These are phyloP conservation scores for Eucalyptus regnans DNA, from an alignment of 345 rosid genomes.

Conservation along the genomic window DNA sequence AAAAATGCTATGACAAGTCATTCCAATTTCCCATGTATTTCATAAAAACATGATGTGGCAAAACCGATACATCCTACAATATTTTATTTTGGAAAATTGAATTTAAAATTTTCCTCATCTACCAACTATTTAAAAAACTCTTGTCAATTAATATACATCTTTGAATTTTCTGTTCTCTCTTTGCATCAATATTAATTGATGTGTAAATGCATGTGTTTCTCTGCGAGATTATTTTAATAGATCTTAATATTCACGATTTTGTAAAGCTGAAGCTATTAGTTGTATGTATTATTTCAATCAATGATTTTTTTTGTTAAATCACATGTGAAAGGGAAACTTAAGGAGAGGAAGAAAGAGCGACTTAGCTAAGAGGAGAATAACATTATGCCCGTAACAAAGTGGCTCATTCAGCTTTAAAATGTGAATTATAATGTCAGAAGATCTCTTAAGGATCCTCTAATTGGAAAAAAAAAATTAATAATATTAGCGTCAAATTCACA, in stretches of 20 bases:
- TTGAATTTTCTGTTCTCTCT: neutral
- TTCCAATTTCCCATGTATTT: neutral
- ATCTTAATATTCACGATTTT: neutral
- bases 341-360: neutral
- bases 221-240: neutral
- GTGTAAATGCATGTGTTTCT: neutral
- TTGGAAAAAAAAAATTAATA: neutral
- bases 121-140: neutral
- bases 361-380: neutral
- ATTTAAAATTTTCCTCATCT: neutral
- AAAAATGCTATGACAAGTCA: neutral
- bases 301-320: neutral
- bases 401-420: neutral
- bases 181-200: neutral
- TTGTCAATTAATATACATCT: neutral
- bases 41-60: neutral
- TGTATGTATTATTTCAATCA: neutral
- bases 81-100: neutral
- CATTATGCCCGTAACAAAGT: neutral
- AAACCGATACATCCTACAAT: neutral
- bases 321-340: neutral
- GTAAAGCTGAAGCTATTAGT: neutral
- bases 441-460: neutral
- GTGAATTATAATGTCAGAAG: neutral
- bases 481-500: neutral